Base-by-base conservation (phyloP, 192 early-diverging fungal species). In the Gryganskiella cystojenkinii region DNA sequence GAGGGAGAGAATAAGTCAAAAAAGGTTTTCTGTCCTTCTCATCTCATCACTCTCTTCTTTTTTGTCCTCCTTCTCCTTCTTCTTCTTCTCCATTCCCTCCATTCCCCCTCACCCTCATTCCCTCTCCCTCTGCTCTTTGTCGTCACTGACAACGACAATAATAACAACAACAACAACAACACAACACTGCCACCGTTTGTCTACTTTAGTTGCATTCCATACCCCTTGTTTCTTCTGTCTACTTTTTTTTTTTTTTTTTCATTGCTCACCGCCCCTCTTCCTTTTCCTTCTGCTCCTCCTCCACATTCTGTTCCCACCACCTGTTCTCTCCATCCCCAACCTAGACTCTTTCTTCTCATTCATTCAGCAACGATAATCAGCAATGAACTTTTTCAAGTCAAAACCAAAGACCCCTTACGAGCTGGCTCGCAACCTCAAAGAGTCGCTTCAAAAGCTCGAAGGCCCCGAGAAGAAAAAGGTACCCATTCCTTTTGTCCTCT, bases 371-470 rank as follows among this genome's bases (percentile, higher is more conserved):
- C 6, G 43, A 15, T 45, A 46, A 25, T 34, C 42, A 51, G 35
- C 46, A 62, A 71, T 68, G 65, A 70, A 73, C 59, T 68, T 94
- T 40, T 94, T 95, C 84, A 95, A 93, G 71, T 61, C 89, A 57
- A 93, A 91, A 81, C 88, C 85, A 83, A 94, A 93, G 74, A 90
- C 92, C 28, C 95, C 96, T 49, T 88, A 92, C 54, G 96, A 98
- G 79, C 80, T 98, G 62, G 96, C 95, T 63, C 90, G 86, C 78
- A 88, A 89, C 79, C 90, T 92, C 56, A 95, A 93, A 80, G 97
- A 99, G 61, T 86, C 92, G 31, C 88, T 96, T 69, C 80, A 84
- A 27, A 93, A 89, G 69, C 82, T 96, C 33, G 91, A 90, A 81
- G 84, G 83, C n/a, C 65, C 85, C 17, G 93, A 94, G 55, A 83